These are phyloP conservation scores for Penicillium olsonii DNA, from an alignment of 2,329 filamentous ascomycete species.

Conservation along the genomic window DNA sequence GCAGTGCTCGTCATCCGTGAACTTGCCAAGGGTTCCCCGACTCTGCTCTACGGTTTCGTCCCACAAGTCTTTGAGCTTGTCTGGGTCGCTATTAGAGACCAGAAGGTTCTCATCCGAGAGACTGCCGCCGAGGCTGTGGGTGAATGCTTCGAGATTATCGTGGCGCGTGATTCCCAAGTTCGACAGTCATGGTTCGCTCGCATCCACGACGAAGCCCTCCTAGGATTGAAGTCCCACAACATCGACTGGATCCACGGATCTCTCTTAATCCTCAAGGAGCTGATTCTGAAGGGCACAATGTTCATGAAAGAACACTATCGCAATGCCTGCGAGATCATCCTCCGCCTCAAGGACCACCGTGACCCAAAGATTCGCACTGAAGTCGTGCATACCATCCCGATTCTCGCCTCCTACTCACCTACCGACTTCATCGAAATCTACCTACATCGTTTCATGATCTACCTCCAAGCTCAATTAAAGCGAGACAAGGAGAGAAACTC, in stretches of 20 bases:
- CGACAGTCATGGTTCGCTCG: constrained; percentile 85
- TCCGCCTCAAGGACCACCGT: constrained; percentile 88
- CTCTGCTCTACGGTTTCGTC: constrained; percentile 92
- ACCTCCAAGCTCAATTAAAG: constrained; percentile 89
- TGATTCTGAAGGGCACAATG: constrained; percentile 94
- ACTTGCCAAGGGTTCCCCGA: constrained; percentile 87
- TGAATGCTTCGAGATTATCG: constrained; percentile 93
- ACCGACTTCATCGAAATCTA: constrained; percentile 85
- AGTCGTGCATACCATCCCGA: constrained; percentile 86
- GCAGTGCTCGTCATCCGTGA: constrained; percentile 90
- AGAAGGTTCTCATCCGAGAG: constrained; percentile 85
- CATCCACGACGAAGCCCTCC: constrained; percentile 82
- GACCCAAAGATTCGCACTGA: constrained; percentile 86
- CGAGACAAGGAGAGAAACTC: constrained; percentile 92
- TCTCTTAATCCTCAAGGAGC: constrained; percentile 85
- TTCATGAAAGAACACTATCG: constrained; percentile 97
- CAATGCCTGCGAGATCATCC: constrained; percentile 88
- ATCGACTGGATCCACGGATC: constrained; percentile 94
- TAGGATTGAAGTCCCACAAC: constrained; percentile 76
- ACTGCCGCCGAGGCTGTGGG: constrained; percentile 91
- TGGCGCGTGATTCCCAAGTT: constrained; percentile 85
- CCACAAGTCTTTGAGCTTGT: constrained; percentile 94
- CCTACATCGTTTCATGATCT: constrained; percentile 95
- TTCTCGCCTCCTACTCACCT: constrained; percentile 88
- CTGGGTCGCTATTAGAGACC: constrained; percentile 90